Percentiles rank a stretch among this genome's conserved stretches.
Evolutionary conservation across 2,329 filamentous ascomycete species (phyloP).

Genomic region (Geosmithia flava): DNA sequence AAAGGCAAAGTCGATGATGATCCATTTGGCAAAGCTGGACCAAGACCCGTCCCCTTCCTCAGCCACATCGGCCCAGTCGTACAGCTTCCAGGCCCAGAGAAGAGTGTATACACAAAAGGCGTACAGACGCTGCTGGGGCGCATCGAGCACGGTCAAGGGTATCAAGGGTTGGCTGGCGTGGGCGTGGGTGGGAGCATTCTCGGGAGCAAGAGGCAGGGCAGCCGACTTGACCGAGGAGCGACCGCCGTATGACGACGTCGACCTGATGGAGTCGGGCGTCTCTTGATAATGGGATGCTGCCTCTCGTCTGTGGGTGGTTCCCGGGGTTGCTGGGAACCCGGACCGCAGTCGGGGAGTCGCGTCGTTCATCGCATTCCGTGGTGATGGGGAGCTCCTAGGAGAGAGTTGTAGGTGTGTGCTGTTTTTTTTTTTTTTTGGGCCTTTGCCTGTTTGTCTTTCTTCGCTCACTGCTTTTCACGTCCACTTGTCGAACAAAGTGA

Average conservation of each 20-base stretch:
- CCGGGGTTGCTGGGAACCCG: constrained; percentile 68
- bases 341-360: constrained; percentile 71
- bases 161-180: constrained; percentile 52
- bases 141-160: constrained; percentile 70
- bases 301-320: constrained; percentile 27
- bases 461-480: too few relatives aligned
- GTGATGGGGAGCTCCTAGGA: not conserved
- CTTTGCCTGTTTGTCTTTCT: not conserved
- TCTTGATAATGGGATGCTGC: constrained; percentile 10
- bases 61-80: constrained; percentile 69
- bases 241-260: constrained; percentile 12
- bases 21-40: constrained; percentile 89
- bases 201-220: constrained; percentile 34
- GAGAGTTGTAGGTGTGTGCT: not conserved
- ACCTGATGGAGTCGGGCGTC: constrained; percentile 17
- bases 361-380: constrained; percentile 65
- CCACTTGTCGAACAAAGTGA: too few relatives aligned
- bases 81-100: constrained; percentile 72
- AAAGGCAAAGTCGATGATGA: constrained; percentile 72
- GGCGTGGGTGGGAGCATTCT: constrained; percentile 17
- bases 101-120: constrained; percentile 66
- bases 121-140: constrained; percentile 82
- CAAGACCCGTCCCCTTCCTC: constrained; percentile 81
- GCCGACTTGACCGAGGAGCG: constrained; percentile 16
- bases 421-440: not conserved